A percentile compares a stretch with the other conserved stretches of the same genome.
Evolutionary conservation across 495 filamentous ascomycete species (phyloP).

Genomic region (Echria macrotheca): DNA sequence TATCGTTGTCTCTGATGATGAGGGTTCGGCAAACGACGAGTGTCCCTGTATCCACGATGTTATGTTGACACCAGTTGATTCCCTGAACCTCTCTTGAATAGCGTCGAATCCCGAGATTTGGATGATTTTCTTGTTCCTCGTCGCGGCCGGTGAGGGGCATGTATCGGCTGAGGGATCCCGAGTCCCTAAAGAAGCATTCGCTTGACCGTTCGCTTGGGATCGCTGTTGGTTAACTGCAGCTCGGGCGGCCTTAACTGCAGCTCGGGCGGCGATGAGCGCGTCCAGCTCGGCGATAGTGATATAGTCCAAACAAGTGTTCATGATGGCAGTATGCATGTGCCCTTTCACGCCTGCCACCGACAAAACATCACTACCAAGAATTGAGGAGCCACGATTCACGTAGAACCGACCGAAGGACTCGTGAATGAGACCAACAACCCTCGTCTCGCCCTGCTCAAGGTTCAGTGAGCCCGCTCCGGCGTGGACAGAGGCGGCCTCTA

Average conservation of each 20-base stretch:
- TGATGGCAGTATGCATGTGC: constrained; percentile 14
- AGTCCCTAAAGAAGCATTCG: background rate
- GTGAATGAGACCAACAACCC: background rate
- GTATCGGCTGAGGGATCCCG: background rate
- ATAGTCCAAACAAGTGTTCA: constrained; percentile 14
- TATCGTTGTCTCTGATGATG: background rate
- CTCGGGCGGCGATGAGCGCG: constrained; percentile 6
- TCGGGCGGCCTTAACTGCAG: too few species aligned
- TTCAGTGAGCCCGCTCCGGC: background rate
- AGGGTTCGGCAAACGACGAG: background rate
- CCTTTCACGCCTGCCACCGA: too few species aligned
- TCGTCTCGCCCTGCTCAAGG: background rate
- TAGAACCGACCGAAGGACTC: background rate
- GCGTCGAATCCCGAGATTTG: background rate
- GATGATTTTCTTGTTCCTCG: background rate
- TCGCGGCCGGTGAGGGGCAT: background rate
- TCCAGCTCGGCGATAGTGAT: constrained; percentile 11
- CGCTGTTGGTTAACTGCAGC: too few species aligned
- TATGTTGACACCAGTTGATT: too few species aligned
- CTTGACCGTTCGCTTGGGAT: background rate
- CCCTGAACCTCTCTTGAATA: background rate
- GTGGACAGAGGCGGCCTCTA: background rate
- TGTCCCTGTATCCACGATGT: too few species aligned
- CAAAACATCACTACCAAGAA: too few species aligned
- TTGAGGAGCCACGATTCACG: too few species aligned